Percentiles rank a stretch among this genome's conserved stretches.
Evolutionary conservation across 371 early-diverging fungal species (phyloP).

Genomic region (Coemansia sp.): DNA sequence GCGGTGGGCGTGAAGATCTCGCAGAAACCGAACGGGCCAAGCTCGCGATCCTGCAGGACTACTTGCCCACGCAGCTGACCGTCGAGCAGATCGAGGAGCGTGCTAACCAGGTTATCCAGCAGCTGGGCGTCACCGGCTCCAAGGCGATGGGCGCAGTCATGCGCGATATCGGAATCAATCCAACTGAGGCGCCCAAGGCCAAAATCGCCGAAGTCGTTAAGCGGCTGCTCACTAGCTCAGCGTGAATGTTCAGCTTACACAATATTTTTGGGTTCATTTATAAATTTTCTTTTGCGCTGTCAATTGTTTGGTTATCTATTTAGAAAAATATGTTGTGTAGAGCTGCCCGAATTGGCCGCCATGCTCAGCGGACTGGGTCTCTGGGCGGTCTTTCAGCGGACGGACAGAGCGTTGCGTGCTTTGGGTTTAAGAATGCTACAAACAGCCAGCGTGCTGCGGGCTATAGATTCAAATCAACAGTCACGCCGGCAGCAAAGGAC

Average conservation of each 20-base stretch:
- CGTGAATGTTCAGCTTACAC: not conserved
- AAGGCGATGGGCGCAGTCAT: conserved; percentile 77
- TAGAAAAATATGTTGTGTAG: not conserved
- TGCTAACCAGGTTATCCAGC: conserved; percentile 55
- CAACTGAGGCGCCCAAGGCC: conserved; percentile 65
- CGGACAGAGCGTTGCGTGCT: not conserved
- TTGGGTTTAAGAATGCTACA: not conserved
- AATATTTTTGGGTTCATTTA: not conserved
- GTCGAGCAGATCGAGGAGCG: conserved; percentile 64
- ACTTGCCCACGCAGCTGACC: conserved; percentile 70
- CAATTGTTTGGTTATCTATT: not conserved
- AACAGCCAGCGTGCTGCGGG: not conserved
- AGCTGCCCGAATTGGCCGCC: not conserved
- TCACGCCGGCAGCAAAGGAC: not conserved
- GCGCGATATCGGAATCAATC: conserved; percentile 67
- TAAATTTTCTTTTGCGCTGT: not conserved
- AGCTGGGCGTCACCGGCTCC: conserved; percentile 57
- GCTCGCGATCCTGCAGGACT: conserved; percentile 60
- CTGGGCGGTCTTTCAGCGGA: not conserved
- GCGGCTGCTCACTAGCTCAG: conserved; percentile 44
- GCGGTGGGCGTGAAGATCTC: conserved; percentile 66
- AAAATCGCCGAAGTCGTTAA: conserved; percentile 65
- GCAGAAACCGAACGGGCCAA: conserved; percentile 64
- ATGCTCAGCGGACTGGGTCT: not conserved
- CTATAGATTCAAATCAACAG: conserved; percentile 18